Evolutionary conservation across 1,284 basidiomycete species (phyloP).

Genomic region (Vanrija sp.): DNA sequence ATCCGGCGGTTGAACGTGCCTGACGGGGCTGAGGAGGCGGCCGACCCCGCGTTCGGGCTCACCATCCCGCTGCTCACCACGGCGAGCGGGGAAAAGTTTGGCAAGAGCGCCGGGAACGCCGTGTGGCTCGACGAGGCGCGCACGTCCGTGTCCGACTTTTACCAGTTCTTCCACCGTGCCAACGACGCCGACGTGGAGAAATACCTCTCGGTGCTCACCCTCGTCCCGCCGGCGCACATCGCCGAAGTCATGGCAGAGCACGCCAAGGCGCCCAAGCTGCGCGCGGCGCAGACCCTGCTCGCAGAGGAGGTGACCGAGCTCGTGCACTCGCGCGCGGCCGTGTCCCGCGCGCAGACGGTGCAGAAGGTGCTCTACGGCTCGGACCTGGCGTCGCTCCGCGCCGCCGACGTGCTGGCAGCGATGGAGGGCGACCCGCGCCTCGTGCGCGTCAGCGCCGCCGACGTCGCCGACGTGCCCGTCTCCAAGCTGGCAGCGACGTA

Average conservation of each 20-base stretch:
- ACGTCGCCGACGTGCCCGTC: constrained; percentile 55
- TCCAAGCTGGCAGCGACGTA: constrained; percentile 58
- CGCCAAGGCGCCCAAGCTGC: constrained; percentile 56
- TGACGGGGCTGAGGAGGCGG: constrained; percentile 7
- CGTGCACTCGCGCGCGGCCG: constrained; percentile 60
- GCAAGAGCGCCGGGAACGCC: constrained; percentile 94
- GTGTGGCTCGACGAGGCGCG: constrained; percentile 75
- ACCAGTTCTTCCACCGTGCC: constrained; percentile 90
- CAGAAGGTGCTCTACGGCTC: constrained; percentile 60
- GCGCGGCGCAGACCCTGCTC: constrained; percentile 70
- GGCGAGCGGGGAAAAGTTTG: constrained; percentile 87
- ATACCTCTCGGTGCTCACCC: constrained; percentile 79
- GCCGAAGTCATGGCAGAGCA: constrained; percentile 61
- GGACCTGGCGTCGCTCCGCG: constrained; percentile 49
- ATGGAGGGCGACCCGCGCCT: constrained; percentile 61
- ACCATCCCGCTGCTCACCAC: constrained; percentile 94
- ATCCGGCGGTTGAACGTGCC: constrained; percentile 56
- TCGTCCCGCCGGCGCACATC: constrained; percentile 64
- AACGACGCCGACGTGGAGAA: constrained; percentile 76
- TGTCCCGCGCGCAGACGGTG: constrained; percentile 57
- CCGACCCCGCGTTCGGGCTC: constrained; percentile 68
- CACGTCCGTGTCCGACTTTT: constrained; percentile 84
- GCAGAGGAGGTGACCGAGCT: constrained; percentile 85
- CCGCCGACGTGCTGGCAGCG: constrained; percentile 56
- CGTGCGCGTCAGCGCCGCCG: constrained; percentile 50